Conservation (phyloP, 352 stramenopile genomes). For the Globisporangium spiculum region DNA sequence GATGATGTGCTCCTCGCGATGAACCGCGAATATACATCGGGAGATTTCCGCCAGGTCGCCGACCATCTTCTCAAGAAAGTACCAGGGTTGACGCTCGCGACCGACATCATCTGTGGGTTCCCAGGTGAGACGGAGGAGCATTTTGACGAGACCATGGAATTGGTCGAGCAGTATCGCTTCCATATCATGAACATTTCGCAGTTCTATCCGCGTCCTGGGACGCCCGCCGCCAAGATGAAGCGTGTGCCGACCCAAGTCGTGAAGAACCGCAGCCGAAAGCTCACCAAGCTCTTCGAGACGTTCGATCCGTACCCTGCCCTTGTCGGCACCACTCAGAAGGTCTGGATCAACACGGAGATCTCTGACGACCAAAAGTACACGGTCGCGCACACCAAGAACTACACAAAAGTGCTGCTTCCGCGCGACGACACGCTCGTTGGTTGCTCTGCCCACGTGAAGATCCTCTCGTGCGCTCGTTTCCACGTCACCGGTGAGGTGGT, state of each 20-base stretch:
- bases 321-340: conserved; percentile 54
- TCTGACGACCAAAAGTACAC: conserved; percentile 74
- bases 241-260: conserved; percentile 84
- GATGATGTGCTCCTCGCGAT: conserved; percentile 87
- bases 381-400: conserved; percentile 90
- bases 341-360: conserved; percentile 86
- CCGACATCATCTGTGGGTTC: conserved; percentile 94
- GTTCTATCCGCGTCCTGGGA: conserved; percentile 91
- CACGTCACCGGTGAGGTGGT: conserved; percentile 71
- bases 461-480: conserved; percentile 60
- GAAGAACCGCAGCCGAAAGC: conserved; percentile 82
- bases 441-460: conserved; percentile 59
- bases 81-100: conserved; percentile 83
- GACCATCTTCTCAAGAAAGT: conserved; percentile 79
- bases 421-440: conserved; percentile 75
- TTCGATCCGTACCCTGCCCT: conserved; percentile 78
- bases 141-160: conserved; percentile 85
- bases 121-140: conserved; percentile 86
- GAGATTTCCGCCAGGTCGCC: conserved; percentile 72
- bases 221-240: conserved; percentile 88
- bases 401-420: conserved; percentile 89
- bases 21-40: conserved; percentile 89
- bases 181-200: conserved; percentile 93
- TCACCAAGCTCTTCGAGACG: conserved; percentile 86
- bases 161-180: conserved; percentile 88